A percentile compares a stretch with the other conserved stretches of the same genome.
These are phyloP conservation scores for Boletus eberwhitei DNA, from an alignment of 768 basidiomycete genomes.

Conservation along the genomic window DNA sequence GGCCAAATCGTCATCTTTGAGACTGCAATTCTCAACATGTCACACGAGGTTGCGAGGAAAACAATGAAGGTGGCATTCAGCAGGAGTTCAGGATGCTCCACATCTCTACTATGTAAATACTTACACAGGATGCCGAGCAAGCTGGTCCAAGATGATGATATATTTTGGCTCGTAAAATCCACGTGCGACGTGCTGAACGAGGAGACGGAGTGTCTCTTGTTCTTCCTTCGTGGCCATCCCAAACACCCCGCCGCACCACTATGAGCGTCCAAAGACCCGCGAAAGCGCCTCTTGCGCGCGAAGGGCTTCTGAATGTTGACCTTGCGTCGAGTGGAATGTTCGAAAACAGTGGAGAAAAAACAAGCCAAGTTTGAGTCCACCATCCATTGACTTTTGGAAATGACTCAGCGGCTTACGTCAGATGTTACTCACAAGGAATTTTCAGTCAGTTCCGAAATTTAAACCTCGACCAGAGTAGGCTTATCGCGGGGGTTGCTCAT, in stretches of 20 bases:
- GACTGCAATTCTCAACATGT: constrained; percentile 44
- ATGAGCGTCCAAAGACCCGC: constrained; percentile 1
- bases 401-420: constrained; percentile 5
- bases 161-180: constrained; percentile 94
- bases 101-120: constrained; percentile 43
- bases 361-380: not conserved
- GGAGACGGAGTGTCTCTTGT: constrained; percentile 74
- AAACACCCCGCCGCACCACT: constrained; percentile 11
- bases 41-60: constrained; percentile 13
- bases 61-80: constrained; percentile 13
- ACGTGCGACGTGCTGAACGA: constrained; percentile 91
- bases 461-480: no score
- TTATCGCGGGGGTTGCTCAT: no score
- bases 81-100: constrained; percentile 16
- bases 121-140: constrained; percentile 92
- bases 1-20: constrained; percentile 93
- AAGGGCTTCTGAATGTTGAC: constrained; percentile 1
- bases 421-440: not conserved
- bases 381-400: not conserved
- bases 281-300: constrained; percentile 7
- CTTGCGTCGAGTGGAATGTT: constrained; percentile 7
- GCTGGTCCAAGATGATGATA: constrained; percentile 90
- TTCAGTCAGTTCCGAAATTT: no score
- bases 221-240: constrained; percentile 72
- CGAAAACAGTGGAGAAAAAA: not conserved